Base-by-base conservation (phyloP, 805 yeast genomes). In the Wickerhamiella hasegawae region DNA sequence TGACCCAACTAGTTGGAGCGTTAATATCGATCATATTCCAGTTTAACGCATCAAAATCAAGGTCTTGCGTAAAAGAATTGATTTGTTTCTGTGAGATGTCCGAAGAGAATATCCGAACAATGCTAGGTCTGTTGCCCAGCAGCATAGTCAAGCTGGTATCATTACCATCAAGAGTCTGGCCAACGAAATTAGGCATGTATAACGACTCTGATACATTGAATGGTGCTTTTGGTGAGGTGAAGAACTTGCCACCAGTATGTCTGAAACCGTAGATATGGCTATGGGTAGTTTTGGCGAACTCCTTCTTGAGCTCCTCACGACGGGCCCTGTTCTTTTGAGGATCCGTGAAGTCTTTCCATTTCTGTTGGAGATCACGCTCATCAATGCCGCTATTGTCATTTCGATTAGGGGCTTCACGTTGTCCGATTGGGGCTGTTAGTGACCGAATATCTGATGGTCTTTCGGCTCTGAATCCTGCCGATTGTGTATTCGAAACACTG, bases 161-260 rank as follows among this genome's bases (percentile, higher is more conserved):
- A 3, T 50, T 36, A 15, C 53, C 45, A 3, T 46, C 49, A 25
- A 83, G 51, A 1, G 74, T 63, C 17, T 62, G 63, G 1, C 76
- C 87, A 18, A 57, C 52, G 40, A 87, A 62, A 49, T 84, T 84
- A 8, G 97, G 94, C 58, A 90, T 82, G 52, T 71, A 90, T 32
- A 72, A 58, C 0, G 96, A 65, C 48, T 69, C 76, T 5, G 79
- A 85, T 10, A 63, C 58, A 40, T 69, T 70, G 68, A 87, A 85
- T 46, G 69, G 76, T 1, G 84, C 70, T n/a, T 69, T 63, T 1
- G 97, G 97, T 0, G 94, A 70, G 14, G 67, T 60, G 60, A 84
- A 90, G 42, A 85, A 64, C 57, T 84, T 83, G 18, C 97, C 98
- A 26, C 73, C 69, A 2, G 87, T 80, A 45, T 76, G 76, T 33